Conservation (phyloP, 2,329 filamentous ascomycete genomes). For the Penicillium oxalicum region DNA sequence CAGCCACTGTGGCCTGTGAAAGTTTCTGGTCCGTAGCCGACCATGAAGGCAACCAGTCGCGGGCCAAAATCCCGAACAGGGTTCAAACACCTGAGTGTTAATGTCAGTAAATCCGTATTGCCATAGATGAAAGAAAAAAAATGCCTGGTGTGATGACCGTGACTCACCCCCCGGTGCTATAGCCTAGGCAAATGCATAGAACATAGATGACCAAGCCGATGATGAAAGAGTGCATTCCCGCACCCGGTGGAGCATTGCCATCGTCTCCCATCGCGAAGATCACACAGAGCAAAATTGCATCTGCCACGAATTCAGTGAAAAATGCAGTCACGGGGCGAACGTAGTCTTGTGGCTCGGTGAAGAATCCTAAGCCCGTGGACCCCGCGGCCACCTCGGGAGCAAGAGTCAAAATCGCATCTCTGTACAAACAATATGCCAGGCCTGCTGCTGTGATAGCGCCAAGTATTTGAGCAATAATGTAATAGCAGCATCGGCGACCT, state of each 20-base stretch:
- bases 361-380: neutral
- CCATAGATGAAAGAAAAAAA: too few species aligned
- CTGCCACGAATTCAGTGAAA: constrained; percentile 34
- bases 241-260: constrained; percentile 41
- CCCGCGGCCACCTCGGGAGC: neutral
- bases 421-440: constrained; percentile 33
- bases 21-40: constrained; percentile 26
- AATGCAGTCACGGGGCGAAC: constrained; percentile 24
- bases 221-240: constrained; percentile 36
- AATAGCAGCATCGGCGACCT: constrained; percentile 19
- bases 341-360: constrained; percentile 4
- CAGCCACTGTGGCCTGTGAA: constrained; percentile 25
- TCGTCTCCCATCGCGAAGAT: constrained; percentile 39
- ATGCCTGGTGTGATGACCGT: too few species aligned
- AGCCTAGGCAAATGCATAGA: constrained; percentile 23
- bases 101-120: too few species aligned
- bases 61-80: constrained; percentile 33
- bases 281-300: constrained; percentile 26
- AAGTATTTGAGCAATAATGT: constrained; percentile 32
- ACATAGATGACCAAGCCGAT: constrained; percentile 14
- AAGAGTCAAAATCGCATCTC: constrained; percentile 26
- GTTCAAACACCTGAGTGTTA: constrained; percentile 26
- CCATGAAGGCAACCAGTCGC: constrained; percentile 26
- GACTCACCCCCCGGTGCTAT: constrained; percentile 32
- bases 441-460: constrained; percentile 31